These are phyloP conservation scores for Lasiosphaeria miniovina DNA, from an alignment of 495 filamentous ascomycete genomes.

Conservation along the genomic window DNA sequence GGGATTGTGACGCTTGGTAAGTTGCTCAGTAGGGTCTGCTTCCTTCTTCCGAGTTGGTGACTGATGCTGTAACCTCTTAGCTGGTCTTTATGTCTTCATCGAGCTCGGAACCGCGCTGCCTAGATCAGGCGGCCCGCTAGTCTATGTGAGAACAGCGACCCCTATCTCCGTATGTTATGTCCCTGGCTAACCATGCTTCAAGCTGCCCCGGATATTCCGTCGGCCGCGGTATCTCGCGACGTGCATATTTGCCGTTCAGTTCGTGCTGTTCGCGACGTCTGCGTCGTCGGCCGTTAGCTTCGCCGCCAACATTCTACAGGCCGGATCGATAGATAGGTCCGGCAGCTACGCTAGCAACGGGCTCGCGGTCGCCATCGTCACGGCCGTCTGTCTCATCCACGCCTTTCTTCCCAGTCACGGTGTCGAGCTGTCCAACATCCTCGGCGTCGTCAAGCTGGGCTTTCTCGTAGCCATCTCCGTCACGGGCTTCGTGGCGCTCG, in stretches of 20 bases:
- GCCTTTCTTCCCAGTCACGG: not conserved
- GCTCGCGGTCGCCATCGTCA: too few relatives aligned
- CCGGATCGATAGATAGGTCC: too few relatives aligned
- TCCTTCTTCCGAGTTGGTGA: not conserved
- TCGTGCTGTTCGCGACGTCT: not conserved
- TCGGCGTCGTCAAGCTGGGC: not conserved
- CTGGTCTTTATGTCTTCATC: not conserved
- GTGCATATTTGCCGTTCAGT: not conserved
- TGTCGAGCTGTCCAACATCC: not conserved
- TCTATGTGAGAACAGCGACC: not conserved
- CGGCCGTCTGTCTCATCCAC: not conserved
- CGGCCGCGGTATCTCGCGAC: not conserved
- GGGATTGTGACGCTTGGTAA: slow-evolving; percentile 23
- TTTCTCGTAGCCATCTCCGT: not conserved
- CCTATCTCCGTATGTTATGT: not conserved
- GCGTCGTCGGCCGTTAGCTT: not conserved
- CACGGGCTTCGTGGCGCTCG: not conserved
- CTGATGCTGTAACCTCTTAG: not conserved
- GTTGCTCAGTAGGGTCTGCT: not conserved
- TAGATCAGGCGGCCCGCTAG: not conserved
- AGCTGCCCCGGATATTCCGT: not conserved
- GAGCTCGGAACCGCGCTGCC: not conserved
- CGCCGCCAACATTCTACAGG: not conserved
- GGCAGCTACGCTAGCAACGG: too few relatives aligned
- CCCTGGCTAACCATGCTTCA: not conserved